Evolutionary conservation across 116 monocot species (phyloP), one percentile per base, ranked within the genome.

Genomic region (Papilionanthe hybrid): DNA sequence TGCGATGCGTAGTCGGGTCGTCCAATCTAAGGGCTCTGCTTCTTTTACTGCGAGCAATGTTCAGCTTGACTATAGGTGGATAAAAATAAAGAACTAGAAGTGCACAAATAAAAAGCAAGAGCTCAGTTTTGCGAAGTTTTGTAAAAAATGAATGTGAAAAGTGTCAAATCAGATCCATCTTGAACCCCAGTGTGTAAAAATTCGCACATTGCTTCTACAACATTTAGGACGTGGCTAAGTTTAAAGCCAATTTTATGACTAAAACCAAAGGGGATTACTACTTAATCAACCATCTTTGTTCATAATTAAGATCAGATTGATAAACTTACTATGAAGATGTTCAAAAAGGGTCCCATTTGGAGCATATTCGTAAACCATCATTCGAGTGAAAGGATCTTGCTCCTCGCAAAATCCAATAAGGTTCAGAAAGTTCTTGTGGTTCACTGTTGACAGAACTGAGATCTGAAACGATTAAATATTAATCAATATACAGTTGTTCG

Each of bases 291-390:
- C 18, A 18, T n/a, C 7, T 58, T 19, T 7, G 23, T 8, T 9
- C 27, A 0, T 17, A 29, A 71, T 18, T 5, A 71, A n/a, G 44
- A 73, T 22, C 45, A 75, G 55, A 42, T 23, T 71, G 71, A 25
- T 45, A 41, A 37, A 77, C 69, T 84, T 77, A 91, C 95, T 85
- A 85, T 95, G 93, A 32, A 95, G 93, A 88, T 97, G 94, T 49
- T 97, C 97, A 82, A 84, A 88, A 74, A 97, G 86, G 18, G 85
- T 81, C 18, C 97, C 97, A 87, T 88, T 92, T 19, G 91, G 87
- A 42, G 94, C 89, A 83, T 94, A 97, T 72, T 97, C 94, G 76
- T 89, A 90, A 50, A 94, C 92, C 94, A 97, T 89, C 88, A 92
- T 94, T 81, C 94, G 88, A 27, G 85, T 86, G 71, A 97, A 97